Evolutionary conservation across 2,329 filamentous ascomycete species (phyloP).

Genomic region (Alternaria rosae): DNA sequence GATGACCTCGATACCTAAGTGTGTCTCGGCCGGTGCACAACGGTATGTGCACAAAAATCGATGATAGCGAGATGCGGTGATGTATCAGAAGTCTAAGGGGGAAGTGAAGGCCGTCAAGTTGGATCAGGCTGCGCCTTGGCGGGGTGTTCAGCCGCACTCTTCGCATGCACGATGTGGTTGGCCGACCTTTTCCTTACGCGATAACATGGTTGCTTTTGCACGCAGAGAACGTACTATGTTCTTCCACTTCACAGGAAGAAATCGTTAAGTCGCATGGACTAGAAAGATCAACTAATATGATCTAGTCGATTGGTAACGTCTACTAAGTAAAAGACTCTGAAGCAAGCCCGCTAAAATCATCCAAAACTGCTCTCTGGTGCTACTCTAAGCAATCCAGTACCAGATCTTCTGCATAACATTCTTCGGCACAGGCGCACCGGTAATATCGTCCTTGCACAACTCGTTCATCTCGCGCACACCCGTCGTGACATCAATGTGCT

Average conservation of each 20-base stretch:
- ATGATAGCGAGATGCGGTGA: too few species aligned
- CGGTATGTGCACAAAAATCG: too few species aligned
- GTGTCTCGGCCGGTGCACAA: too few species aligned
- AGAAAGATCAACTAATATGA: not conserved
- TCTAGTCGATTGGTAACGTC: not conserved
- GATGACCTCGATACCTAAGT: not conserved
- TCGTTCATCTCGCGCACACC: conserved; percentile 49
- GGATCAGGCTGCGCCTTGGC: too few species aligned
- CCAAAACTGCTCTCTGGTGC: not conserved
- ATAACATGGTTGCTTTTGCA: too few species aligned
- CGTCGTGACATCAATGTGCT: conserved; percentile 44
- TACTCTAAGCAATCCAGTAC: conserved; percentile 47
- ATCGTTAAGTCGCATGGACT: too few species aligned
- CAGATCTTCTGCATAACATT: conserved; percentile 43
- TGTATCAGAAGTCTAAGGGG: too few species aligned
- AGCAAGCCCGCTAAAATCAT: not conserved
- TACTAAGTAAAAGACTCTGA: not conserved
- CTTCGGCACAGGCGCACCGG: conserved; percentile 43
- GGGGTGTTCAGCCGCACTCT: too few species aligned
- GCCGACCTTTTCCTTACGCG: not conserved
- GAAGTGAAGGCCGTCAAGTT: too few species aligned
- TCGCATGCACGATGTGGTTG: too few species aligned
- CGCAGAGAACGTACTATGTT: too few species aligned
- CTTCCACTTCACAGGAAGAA: too few species aligned
- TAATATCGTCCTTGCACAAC: conserved; percentile 41